phyloP scores from a whole-genome alignment of 208 protist genomes.

The Leishmania martiniquensis region DNA sequence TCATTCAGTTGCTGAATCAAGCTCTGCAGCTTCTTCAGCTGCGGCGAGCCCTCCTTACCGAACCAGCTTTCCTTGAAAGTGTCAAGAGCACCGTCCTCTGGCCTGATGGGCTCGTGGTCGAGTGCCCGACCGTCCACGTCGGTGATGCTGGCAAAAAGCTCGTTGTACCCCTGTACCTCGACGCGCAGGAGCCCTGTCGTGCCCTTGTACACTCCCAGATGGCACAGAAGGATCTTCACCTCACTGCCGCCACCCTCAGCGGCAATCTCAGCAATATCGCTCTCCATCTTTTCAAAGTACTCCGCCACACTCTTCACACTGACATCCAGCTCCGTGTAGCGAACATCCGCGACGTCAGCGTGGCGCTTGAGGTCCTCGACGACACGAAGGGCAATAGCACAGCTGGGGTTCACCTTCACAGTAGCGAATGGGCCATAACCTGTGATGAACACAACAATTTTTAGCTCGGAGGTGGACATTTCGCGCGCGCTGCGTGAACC shows the following conservation, averaged over 20 bases:
- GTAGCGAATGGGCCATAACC: constrained; percentile 69
- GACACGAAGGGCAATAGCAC: constrained; percentile 39
- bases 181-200: constrained; percentile 45
- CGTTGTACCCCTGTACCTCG: constrained; percentile 73
- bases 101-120: constrained; percentile 52
- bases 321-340: constrained; percentile 51
- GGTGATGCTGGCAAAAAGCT: constrained; percentile 47
- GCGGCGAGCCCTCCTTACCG: constrained; percentile 25
- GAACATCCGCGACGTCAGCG: constrained; percentile 21
- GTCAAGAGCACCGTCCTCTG: constrained; percentile 31
- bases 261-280: constrained; percentile 23
- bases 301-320: constrained; percentile 33
- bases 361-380: constrained; percentile 27
- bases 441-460: constrained; percentile 55
- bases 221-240: constrained; percentile 49
- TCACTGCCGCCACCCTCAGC: constrained; percentile 14
- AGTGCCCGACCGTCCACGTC: constrained; percentile 48
- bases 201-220: constrained; percentile 67
- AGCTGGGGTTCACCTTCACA: constrained; percentile 70
- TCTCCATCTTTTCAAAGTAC: constrained; percentile 59
- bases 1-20: constrained; percentile 27
- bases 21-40: constrained; percentile 34
- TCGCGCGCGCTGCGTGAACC: not conserved
- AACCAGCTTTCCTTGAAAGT: constrained; percentile 49
- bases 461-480: constrained; percentile 10